Evolutionary conservation across 192 early-diverging fungal species (phyloP), one percentile per base, ranked within the genome.

Genomic region (Backusella westeae): DNA sequence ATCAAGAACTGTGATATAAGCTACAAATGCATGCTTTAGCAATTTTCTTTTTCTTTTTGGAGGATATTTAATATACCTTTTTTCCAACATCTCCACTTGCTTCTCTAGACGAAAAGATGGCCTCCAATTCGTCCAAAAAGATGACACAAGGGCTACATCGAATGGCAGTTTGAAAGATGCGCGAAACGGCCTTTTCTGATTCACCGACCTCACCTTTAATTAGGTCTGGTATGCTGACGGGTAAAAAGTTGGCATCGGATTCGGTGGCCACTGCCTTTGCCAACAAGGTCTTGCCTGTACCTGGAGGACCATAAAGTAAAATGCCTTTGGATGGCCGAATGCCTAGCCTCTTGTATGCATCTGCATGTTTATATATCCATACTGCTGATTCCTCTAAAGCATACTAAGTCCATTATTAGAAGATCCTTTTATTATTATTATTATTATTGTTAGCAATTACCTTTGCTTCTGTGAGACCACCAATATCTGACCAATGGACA

Each of bases 101-200:
- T 6, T 94, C 94, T 69, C 92, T 85, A 10, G 77, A 80, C 32
- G 91, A 89, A 84, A 97, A 97, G 34, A 99, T 82, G 3, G 95
- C 91, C 70, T 99, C 97, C 59, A 99, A 86, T 78, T 99, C 96
- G 80, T 99, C 97, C 23, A 98, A 85, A 84, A 98, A 98, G 15
- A 98, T 80, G 36, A 98, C 92, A 73, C 89, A 92, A 0, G 97
- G 96, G 17, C 86, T 88, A 35, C 85, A 85, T 66, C 87, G 86
- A 34, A 82, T 84, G 2, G 96, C 97, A 0, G 83, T 88, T 53
- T 85, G 81, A 79, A 98, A 98, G 7, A 93, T 78, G 0, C 83
- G 81, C 0, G 90, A 86, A 17, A 97, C 90, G 6, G 95, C 93
- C 82, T 98, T 98, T 82, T 97, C 97, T 0, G 96, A 97, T 80